Evolutionary conservation across 1,139 yeast species (phyloP).

Genomic region (Blastobotrys aristatus): DNA sequence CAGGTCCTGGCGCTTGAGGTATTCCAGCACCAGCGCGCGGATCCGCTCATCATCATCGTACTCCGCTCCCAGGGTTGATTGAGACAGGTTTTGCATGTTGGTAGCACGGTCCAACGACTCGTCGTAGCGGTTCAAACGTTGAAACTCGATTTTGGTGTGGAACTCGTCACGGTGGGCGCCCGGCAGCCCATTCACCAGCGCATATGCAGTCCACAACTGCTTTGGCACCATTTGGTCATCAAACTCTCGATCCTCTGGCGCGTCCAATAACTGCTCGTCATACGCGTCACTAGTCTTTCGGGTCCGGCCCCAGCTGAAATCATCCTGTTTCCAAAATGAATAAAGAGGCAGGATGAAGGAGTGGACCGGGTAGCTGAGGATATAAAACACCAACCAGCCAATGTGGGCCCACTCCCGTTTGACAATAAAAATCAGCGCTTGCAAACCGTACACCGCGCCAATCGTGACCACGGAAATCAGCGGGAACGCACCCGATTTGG

Average conservation of each 20-base stretch:
- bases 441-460: conserved; percentile 78
- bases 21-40: not conserved
- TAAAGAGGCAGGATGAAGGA: conserved; percentile 84
- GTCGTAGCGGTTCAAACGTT: not conserved
- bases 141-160: not conserved
- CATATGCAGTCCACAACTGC: conserved; percentile 31
- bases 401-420: conserved; percentile 81
- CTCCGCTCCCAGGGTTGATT: not conserved
- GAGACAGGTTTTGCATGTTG: not conserved
- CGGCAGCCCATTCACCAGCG: conserved; percentile 27
- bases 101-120: not conserved
- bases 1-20: not conserved
- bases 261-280: conserved; percentile 52
- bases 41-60: not conserved
- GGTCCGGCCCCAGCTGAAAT: conserved; percentile 98
- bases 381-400: conserved; percentile 75
- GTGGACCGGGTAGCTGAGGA: conserved; percentile 88
- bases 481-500: conserved; percentile 66
- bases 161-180: conserved; percentile 27
- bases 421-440: conserved; percentile 79
- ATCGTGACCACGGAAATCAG: conserved; percentile 67
- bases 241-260: conserved; percentile 56
- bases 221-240: conserved; percentile 28
- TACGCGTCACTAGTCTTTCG: conserved; percentile 67
- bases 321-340: conserved; percentile 96